A percentile compares a stretch with the other conserved stretches of the same genome.
These are phyloP conservation scores for Globisporangium yorkense DNA, from an alignment of 352 stramenopile genomes.

Conservation along the genomic window DNA sequence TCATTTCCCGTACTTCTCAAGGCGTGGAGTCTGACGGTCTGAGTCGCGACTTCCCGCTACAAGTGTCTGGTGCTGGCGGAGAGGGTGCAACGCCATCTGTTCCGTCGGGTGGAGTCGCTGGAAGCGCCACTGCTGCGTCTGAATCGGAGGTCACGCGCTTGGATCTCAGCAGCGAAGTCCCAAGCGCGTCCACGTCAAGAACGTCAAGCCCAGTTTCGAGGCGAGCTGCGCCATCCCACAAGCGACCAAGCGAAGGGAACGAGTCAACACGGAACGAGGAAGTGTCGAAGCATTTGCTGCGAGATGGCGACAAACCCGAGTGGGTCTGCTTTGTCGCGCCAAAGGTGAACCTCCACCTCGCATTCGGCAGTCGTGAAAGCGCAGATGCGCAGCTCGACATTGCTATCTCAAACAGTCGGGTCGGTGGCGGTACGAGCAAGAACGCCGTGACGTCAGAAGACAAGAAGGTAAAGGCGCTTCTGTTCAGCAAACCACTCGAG, in stretches of 20 bases:
- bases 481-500: slow-evolving; percentile 10
- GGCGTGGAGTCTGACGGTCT: slow-evolving; percentile 2
- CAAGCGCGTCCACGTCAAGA: slow-evolving; percentile 6
- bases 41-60: not conserved
- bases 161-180: slow-evolving; percentile 1
- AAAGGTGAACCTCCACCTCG: slow-evolving; percentile 39
- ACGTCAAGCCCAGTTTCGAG: slow-evolving; percentile 10
- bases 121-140: not conserved
- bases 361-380: slow-evolving; percentile 32
- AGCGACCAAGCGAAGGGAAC: slow-evolving; percentile 1
- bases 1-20: slow-evolving; percentile 33
- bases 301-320: slow-evolving; percentile 22
- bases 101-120: not conserved
- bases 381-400: slow-evolving; percentile 8
- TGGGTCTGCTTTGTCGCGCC: slow-evolving; percentile 30
- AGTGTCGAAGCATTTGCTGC: slow-evolving; percentile 19
- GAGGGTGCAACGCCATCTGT: not conserved
- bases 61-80: not conserved
- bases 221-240: not conserved
- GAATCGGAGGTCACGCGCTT: slow-evolving; percentile 1
- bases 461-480: not conserved
- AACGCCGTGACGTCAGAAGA: slow-evolving; percentile 2
- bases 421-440: slow-evolving; percentile 4
- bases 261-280: slow-evolving; percentile 7
- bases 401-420: slow-evolving; percentile 3